Percentiles rank a stretch among this genome's conserved stretches.
Evolutionary conservation across 768 basidiomycete genomes (phyloP).

Genomic region (Trametes punicea): DNA sequence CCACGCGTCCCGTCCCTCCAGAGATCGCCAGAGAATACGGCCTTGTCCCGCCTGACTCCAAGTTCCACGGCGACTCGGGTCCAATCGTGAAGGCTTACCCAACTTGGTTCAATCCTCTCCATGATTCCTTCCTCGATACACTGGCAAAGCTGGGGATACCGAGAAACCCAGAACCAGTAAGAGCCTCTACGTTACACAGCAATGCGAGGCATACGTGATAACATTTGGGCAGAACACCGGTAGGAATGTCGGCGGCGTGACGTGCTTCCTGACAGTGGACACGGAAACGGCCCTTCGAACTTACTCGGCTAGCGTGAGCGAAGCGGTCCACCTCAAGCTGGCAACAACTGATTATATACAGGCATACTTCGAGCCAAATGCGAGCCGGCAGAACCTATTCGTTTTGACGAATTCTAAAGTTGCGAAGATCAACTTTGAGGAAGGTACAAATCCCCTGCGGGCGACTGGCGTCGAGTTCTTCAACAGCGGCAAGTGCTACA

Average conservation of each 20-base stretch:
- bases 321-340: neutral
- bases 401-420: conserved; percentile 2
- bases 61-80: conserved; percentile 18
- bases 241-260: neutral
- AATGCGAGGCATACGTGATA: neutral
- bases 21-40: neutral
- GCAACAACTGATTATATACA: neutral
- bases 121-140: conserved; percentile 8
- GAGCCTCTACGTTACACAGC: no score
- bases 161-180: conserved; percentile 16
- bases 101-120: conserved; percentile 10
- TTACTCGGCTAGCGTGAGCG: conserved; percentile 3
- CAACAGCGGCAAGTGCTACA: neutral
- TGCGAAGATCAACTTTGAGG: neutral
- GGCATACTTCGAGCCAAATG: conserved; percentile 11
- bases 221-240: neutral
- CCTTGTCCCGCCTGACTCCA: neutral
- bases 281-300: neutral
- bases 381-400: conserved; percentile 2
- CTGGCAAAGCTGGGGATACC: conserved; percentile 17
- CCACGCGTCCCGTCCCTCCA: neutral
- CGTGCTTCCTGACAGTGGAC: neutral
- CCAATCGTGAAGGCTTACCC: conserved; percentile 21
- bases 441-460: neutral
- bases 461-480: conserved; percentile 7